phyloP scores from a whole-genome alignment of 805 yeast species.

The Metahyphopichia silvanorum region DNA sequence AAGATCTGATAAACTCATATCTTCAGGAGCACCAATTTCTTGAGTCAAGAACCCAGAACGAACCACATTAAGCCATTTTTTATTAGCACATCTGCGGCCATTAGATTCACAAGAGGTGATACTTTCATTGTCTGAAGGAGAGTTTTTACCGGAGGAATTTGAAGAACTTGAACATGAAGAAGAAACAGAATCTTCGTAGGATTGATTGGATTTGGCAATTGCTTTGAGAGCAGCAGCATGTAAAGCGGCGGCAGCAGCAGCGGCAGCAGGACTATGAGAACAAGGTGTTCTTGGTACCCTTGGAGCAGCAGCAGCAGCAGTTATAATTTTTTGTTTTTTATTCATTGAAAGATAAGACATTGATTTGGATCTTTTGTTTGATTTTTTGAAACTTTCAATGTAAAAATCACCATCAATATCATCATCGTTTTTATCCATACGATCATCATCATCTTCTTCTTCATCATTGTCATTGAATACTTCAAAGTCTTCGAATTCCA shows the following conservation, averaged over 20 bases:
- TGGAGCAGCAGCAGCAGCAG: conserved; percentile 85
- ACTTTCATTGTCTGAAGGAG: conserved; percentile 3
- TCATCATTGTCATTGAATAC: conserved; percentile 43
- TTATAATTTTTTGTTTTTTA: conserved; percentile 50
- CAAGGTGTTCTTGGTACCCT: conserved; percentile 63
- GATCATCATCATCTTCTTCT: conserved; percentile 29
- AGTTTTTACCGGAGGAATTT: conserved; percentile 9
- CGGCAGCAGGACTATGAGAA: conserved; percentile 58
- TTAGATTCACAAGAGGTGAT: not conserved
- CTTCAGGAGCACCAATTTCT: conserved; percentile 79
- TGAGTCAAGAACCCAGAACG: conserved; percentile 74
- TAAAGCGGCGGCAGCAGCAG: conserved; percentile 72
- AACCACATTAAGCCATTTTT: conserved; percentile 70
- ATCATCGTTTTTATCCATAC: no score
- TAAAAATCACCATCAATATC: conserved; percentile 33
- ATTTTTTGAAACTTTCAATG: conserved; percentile 39
- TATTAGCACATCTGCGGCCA: conserved; percentile 38
- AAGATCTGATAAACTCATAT: conserved; percentile 65
- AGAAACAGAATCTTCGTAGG: conserved; percentile 10
- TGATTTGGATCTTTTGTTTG: conserved; percentile 61
- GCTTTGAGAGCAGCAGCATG: conserved; percentile 64
- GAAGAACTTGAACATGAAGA: conserved; percentile 16
- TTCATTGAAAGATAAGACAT: conserved; percentile 51
- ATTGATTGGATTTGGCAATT: conserved; percentile 35
- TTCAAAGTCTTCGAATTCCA: conserved; percentile 49